phyloP scores from a whole-genome alignment of 768 basidiomycete species.

The Baorangia bicolor region DNA sequence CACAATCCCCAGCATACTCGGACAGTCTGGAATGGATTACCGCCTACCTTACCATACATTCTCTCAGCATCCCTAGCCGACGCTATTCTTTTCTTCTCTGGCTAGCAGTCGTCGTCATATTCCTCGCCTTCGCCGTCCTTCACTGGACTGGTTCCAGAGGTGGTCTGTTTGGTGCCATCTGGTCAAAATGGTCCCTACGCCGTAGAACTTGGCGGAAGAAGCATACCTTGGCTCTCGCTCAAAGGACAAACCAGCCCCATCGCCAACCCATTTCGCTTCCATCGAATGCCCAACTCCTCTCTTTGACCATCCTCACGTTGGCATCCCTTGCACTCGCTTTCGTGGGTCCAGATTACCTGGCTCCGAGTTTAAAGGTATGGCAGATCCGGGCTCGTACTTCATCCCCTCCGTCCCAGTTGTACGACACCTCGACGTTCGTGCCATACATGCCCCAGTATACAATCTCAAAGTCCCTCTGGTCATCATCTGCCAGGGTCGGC shows the following conservation, averaged over 20 bases:
- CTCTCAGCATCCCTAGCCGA: constrained; percentile 49
- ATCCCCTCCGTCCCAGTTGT: constrained; percentile 29
- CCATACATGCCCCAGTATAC: constrained; percentile 53
- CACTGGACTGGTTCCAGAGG: constrained; percentile 44
- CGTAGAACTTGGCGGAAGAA: constrained; percentile 58
- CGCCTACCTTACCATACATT: constrained; percentile 57
- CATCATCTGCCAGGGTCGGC: constrained; percentile 62
- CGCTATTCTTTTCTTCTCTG: constrained; percentile 60
- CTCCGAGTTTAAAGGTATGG: constrained; percentile 48
- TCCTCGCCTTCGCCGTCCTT: constrained; percentile 40
- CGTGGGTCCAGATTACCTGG: constrained; percentile 68
- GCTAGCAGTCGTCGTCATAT: constrained; percentile 46
- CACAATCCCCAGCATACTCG: constrained; percentile 43
- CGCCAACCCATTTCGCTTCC: constrained; percentile 50
- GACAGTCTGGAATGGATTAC: constrained; percentile 53
- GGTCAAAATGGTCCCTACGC: constrained; percentile 58
- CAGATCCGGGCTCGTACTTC: constrained; percentile 30
- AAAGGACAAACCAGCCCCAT: constrained; percentile 34
- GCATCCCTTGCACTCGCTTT: constrained; percentile 48
- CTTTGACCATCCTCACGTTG: constrained; percentile 43
- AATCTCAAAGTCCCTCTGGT: constrained; percentile 71
- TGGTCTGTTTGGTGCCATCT: constrained; percentile 49
- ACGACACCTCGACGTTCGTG: constrained; percentile 34
- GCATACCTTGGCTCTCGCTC: constrained; percentile 37
- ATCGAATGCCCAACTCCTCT: constrained; percentile 62